Conservation (phyloP, 2,329 filamentous ascomycete species). For the Samsoniella hepiali region DNA sequence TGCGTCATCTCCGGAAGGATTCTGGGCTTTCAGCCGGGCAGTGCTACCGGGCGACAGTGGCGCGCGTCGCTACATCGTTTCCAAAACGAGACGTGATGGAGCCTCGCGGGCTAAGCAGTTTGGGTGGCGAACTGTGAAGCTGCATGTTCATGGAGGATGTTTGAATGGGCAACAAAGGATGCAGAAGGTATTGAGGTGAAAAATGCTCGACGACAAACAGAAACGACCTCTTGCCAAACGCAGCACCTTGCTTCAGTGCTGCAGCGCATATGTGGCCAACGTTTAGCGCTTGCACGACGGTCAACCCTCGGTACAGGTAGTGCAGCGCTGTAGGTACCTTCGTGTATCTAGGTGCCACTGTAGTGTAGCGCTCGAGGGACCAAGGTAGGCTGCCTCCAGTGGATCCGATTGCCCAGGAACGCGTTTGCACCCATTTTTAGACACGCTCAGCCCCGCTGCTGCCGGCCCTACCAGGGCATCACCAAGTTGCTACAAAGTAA, state of each 20-base stretch:
- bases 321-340: no score
- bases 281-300: background rate
- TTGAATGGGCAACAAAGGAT: no score
- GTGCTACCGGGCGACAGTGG: background rate
- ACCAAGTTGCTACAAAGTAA: no score
- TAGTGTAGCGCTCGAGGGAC: background rate
- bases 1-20: slow-evolving; percentile 4
- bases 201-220: background rate
- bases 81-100: slow-evolving; percentile 1
- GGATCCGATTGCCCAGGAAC: background rate
- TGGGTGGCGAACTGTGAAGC: background rate
- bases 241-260: background rate
- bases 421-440: slow-evolving; percentile 17
- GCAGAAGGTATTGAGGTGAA: background rate
- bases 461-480: background rate
- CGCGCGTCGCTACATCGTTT: background rate
- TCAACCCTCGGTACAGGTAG: background rate
- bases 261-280: background rate
- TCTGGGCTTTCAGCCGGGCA: background rate
- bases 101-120: background rate
- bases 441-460: background rate
- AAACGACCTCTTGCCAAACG: background rate
- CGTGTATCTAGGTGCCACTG: background rate
- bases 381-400: background rate
- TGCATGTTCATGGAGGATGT: background rate